phyloP scores from a whole-genome alignment of 2,329 filamentous ascomycete genomes.

The Arthrobotrys entomopaga region DNA sequence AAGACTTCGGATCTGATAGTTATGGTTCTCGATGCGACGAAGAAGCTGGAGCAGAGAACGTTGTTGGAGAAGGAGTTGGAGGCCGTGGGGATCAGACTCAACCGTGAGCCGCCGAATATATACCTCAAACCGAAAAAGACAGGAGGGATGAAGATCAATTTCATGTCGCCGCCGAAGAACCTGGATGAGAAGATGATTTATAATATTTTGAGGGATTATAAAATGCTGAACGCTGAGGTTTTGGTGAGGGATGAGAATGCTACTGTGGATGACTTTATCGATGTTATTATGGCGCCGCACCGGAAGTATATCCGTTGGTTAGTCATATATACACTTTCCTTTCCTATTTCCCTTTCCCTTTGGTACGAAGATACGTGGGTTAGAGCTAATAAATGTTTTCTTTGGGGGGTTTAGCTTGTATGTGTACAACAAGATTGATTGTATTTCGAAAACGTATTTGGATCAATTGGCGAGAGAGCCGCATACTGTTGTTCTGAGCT shows the following conservation, averaged over 20 bases:
- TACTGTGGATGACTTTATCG: slow-evolving; percentile 97
- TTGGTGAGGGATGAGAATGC: slow-evolving; percentile 91
- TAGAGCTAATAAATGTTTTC: neutral
- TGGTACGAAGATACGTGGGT: neutral
- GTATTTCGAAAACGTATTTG: slow-evolving; percentile 89
- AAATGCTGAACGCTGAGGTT: slow-evolving; percentile 97
- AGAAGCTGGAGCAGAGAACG: slow-evolving; percentile 90
- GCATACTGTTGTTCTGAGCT: slow-evolving; percentile 95
- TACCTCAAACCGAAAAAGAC: slow-evolving; percentile 96
- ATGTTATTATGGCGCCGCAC: slow-evolving; percentile 99
- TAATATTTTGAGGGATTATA: slow-evolving; percentile 98
- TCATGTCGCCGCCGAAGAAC: slow-evolving; percentile 85
- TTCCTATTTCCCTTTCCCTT: neutral
- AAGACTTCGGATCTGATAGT: slow-evolving; percentile 98
- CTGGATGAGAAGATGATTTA: slow-evolving; percentile 98
- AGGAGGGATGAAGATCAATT: slow-evolving; percentile 98
- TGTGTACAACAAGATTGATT: slow-evolving; percentile 99
- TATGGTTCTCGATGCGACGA: slow-evolving; percentile 97
- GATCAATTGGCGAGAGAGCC: slow-evolving; percentile 92
- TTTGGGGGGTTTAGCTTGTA: slow-evolving; percentile 81
- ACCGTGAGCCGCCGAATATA: slow-evolving; percentile 95
- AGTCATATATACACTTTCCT: too few species aligned
- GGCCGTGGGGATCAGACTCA: slow-evolving; percentile 91
- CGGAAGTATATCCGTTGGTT: slow-evolving; percentile 90
- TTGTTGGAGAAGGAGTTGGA: slow-evolving; percentile 92